Conservation (phyloP, 352 stramenopile genomes). For the Blastocystis sp. region DNA sequence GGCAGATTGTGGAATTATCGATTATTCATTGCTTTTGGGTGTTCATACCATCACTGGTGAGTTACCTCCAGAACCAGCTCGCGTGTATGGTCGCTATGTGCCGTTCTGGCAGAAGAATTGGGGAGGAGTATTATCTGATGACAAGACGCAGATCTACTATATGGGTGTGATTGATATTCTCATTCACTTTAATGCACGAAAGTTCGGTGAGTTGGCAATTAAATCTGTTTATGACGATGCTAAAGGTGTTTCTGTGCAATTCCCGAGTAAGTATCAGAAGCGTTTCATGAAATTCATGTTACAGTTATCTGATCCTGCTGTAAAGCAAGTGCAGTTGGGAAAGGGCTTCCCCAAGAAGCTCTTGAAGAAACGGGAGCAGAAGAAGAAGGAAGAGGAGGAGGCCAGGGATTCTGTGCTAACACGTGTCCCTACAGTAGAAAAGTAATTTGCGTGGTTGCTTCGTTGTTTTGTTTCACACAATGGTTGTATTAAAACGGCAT, state of each 20-base stretch:
- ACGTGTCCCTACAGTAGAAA: neutral
- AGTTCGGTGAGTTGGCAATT: conserved; percentile 80
- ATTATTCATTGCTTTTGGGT: conserved; percentile 83
- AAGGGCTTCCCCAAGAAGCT: conserved; percentile 53
- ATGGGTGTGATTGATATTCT: conserved; percentile 86
- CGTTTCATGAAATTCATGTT: conserved; percentile 80
- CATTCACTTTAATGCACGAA: conserved; percentile 79
- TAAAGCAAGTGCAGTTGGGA: conserved; percentile 47
- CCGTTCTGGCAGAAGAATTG: conserved; percentile 60
- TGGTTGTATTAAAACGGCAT: no score
- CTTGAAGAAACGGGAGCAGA: conserved; percentile 18
- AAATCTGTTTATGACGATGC: conserved; percentile 77
- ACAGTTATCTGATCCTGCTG: conserved; percentile 13
- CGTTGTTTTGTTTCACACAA: neutral
- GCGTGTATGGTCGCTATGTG: conserved; percentile 12
- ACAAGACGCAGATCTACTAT: conserved; percentile 74
- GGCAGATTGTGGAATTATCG: conserved; percentile 84
- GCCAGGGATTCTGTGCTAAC: neutral
- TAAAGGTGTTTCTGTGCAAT: conserved; percentile 66
- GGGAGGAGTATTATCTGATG: conserved; percentile 42
- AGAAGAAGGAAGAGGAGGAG: conserved; percentile 12
- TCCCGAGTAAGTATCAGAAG: conserved; percentile 73
- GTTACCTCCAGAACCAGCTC: conserved; percentile 10
- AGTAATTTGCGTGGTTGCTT: neutral
- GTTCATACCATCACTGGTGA: conserved; percentile 74